These are phyloP conservation scores for Cutaneotrichosporon mucoides DNA, from an alignment of 1,284 basidiomycete genomes.

Conservation along the genomic window DNA sequence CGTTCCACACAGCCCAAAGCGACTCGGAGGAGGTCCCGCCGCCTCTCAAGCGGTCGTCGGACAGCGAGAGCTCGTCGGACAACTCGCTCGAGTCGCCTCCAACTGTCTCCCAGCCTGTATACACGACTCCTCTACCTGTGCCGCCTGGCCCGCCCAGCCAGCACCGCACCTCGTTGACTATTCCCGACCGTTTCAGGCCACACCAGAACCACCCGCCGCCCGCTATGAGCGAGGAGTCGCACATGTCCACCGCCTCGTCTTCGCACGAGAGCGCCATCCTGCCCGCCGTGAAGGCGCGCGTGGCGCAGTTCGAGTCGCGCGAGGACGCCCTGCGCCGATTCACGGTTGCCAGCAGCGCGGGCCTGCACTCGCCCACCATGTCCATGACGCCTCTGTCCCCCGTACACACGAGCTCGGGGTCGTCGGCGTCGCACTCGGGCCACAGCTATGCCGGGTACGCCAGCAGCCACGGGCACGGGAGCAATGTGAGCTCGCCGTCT, in stretches of 20 bases:
- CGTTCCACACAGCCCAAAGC: constrained; percentile 10
- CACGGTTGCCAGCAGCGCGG: constrained; percentile 28
- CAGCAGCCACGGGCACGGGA: neutral
- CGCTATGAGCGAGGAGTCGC: constrained; percentile 7
- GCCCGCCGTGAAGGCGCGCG: constrained; percentile 34
- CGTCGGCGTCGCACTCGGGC: neutral
- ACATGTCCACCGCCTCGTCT: constrained; percentile 19
- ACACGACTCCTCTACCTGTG: constrained; percentile 6
- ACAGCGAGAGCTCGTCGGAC: constrained; percentile 2
- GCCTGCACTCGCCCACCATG: neutral
- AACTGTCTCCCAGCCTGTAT: constrained; percentile 5
- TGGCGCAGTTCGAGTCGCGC: constrained; percentile 41
- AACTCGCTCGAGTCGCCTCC: constrained; percentile 10
- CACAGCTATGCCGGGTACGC: neutral
- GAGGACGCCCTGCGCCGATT: constrained; percentile 41
- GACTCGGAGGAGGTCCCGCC: constrained; percentile 3
- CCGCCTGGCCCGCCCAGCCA: constrained; percentile 1
- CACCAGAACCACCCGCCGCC: neutral
- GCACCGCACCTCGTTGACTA: neutral
- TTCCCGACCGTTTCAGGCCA: constrained; percentile 18
- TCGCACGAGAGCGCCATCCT: constrained; percentile 15
- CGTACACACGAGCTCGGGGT: neutral
- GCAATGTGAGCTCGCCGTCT: neutral
- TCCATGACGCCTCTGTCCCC: neutral
- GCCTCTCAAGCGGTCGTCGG: constrained; percentile 1